Base-by-base conservation (phyloP, 2,329 filamentous ascomycete genomes). In the Elsinoe perseae region DNA sequence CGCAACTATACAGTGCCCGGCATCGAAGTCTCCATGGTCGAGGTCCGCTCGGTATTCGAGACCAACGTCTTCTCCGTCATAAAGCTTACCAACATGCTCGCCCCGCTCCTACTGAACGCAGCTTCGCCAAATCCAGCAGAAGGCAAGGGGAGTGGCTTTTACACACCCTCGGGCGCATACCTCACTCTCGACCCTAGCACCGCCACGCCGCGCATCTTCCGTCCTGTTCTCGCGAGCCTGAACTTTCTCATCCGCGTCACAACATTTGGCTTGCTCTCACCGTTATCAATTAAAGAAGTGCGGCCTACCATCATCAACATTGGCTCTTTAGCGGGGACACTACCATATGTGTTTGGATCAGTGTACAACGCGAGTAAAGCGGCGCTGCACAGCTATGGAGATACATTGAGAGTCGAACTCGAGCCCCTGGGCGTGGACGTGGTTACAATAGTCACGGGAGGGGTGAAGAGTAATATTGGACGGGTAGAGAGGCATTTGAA, bases 361-460 rank as follows among this genome's bases (percentile, higher is more conserved):
- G 69, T 69, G 2, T 84, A 84, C 70, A 81, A 80, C 62, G 78
- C 80, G 6, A 77, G 76, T 34, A 83, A 83, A 65, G 81, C 79
- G 0, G 81, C 81, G 0, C 64, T 84, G 32, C 80, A 83, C 64
- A 71, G 75, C 1, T 84, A 80, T 65, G 77, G 75, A 57, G 75
- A 83, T 58, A 81, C 79, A 0, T 65, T 83, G 46, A 74, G 81
- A 10, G 75, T 83, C 16, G 80, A 84, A 63, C 68, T 83, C 9
- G 71, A 66, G 57, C 80, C 79, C 1, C 73, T 78, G 14, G 74
- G 71, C 6, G 74, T 77, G 6, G 66, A 70, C 9, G 75, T 78
- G 5, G 62, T 77, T 7, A 77, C 69, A 0, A 66, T 78, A 4
- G 68, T 84, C 5, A 84, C 82, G 1, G 82, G 82, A 8, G 81